A percentile compares a stretch with the other conserved stretches of the same genome.
phyloP scores from a whole-genome alignment of 2,329 filamentous ascomycete species.

The Exophiala sp. region DNA sequence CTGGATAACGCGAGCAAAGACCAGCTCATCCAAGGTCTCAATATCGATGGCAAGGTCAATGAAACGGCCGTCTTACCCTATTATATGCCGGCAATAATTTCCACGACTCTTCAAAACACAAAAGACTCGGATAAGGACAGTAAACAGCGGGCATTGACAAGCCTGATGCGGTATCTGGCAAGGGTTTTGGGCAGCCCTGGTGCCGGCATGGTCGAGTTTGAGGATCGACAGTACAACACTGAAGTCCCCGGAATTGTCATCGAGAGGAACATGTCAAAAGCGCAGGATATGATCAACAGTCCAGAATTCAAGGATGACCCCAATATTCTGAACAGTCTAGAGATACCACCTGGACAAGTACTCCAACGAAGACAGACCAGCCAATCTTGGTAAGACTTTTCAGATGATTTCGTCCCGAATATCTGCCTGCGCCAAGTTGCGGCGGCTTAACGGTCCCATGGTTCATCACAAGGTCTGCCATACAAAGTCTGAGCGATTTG shows the following conservation, averaged over 20 bases:
- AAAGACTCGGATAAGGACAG: slow-evolving; percentile 22
- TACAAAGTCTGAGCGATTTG: too few relatives aligned
- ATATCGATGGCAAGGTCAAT: slow-evolving; percentile 35
- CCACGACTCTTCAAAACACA: slow-evolving; percentile 30
- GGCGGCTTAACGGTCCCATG: neutral
- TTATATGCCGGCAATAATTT: slow-evolving; percentile 39
- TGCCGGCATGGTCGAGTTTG: slow-evolving; percentile 3
- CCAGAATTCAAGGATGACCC: slow-evolving; percentile 29
- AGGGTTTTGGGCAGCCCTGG: slow-evolving; percentile 27
- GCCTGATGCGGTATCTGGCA: slow-evolving; percentile 32
- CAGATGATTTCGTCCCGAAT: too few relatives aligned
- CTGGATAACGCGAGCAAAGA: slow-evolving; percentile 24
- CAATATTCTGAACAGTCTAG: slow-evolving; percentile 29
- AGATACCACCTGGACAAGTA: slow-evolving; percentile 28
- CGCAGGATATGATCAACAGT: slow-evolving; percentile 30
- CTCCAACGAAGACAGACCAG: slow-evolving; percentile 26
- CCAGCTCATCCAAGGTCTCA: slow-evolving; percentile 33
- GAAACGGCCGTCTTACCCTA: slow-evolving; percentile 37
- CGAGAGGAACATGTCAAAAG: slow-evolving; percentile 32
- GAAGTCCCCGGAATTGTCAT: slow-evolving; percentile 29
- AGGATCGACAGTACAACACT: slow-evolving; percentile 11
- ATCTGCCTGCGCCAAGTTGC: neutral
- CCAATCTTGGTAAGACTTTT: slow-evolving; percentile 19
- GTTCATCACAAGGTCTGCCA: too few relatives aligned
- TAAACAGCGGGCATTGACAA: slow-evolving; percentile 27